Evolutionary conservation across 768 basidiomycete species (phyloP).

Genomic region (Strobilomyces dryophilus): DNA sequence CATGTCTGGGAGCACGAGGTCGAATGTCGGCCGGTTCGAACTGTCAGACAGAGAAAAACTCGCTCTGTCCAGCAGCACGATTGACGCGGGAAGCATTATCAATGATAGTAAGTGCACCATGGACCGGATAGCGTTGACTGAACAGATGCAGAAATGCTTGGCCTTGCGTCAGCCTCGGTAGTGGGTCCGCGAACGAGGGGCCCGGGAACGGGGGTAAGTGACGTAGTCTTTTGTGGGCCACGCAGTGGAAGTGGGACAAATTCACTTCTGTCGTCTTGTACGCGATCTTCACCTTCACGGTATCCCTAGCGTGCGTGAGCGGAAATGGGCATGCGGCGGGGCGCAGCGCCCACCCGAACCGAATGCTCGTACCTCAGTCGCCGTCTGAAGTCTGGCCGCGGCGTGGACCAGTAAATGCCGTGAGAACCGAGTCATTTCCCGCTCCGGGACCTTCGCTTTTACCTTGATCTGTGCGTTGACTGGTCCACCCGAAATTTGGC

Average conservation of each 20-base stretch:
- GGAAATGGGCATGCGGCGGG: slow-evolving; percentile 60
- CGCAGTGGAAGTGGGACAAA: slow-evolving; percentile 54
- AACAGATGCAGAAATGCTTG: slow-evolving; percentile 86
- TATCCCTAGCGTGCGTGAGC: slow-evolving; percentile 30
- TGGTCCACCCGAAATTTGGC: too few relatives aligned
- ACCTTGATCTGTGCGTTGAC: too few relatives aligned
- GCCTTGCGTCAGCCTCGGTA: slow-evolving; percentile 76
- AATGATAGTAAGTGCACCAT: slow-evolving; percentile 37
- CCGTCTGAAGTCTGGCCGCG: too few relatives aligned
- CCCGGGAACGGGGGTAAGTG: too few relatives aligned
- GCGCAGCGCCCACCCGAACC: slow-evolving; percentile 78
- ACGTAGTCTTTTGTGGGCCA: slow-evolving; percentile 48
- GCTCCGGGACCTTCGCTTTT: too few relatives aligned
- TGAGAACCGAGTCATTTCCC: too few relatives aligned
- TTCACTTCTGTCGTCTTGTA: slow-evolving; percentile 76
- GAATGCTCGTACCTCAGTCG: slow-evolving; percentile 52
- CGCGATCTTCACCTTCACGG: slow-evolving; percentile 44
- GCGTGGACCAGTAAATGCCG: background rate
- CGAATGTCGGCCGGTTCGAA: too few relatives aligned
- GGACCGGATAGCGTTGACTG: slow-evolving; percentile 91
- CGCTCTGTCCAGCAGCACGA: too few relatives aligned
- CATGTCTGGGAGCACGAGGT: slow-evolving; percentile 37
- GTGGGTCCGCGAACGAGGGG: background rate
- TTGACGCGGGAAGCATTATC: background rate
- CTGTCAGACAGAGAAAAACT: too few relatives aligned